Conservation (phyloP, 2,329 filamentous ascomycete species). For the Fusarium sp. region DNA sequence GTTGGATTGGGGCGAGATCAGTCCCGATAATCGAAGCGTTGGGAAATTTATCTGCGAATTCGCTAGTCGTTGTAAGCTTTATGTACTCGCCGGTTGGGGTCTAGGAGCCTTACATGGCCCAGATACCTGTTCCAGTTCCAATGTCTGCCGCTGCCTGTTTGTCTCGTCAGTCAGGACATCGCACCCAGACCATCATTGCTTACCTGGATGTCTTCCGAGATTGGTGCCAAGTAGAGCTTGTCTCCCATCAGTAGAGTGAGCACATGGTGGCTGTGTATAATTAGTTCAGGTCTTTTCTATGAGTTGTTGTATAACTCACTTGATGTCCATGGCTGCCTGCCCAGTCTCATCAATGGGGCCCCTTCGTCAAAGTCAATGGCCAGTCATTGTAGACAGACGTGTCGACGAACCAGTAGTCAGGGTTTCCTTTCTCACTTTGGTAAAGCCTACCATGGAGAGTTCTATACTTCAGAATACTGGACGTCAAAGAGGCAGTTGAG, state of each 20-base stretch:
- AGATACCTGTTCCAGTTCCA: slow-evolving; percentile 17
- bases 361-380: too few species aligned
- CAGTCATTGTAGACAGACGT: fast-evolving
- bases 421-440: background rate
- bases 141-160: background rate
- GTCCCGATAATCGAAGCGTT: background rate
- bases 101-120: background rate
- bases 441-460: background rate
- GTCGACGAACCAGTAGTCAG: slow-evolving; percentile 1
- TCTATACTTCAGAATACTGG: slow-evolving; percentile 2
- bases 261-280: background rate
- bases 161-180: fast-evolving
- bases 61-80: background rate
- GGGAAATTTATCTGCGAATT: slow-evolving; percentile 4
- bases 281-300: too few species aligned
- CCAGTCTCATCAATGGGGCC: slow-evolving; percentile 3
- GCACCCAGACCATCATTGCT: fast-evolving
- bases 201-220: background rate
- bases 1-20: slow-evolving; percentile 10
- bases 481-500: background rate
- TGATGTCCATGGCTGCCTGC: slow-evolving; percentile 11
- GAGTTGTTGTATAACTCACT: too few species aligned
- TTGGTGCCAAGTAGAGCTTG: background rate
- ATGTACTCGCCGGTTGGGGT: fast-evolving
- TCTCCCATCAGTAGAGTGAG: background rate